Conservation (phyloP, 2,329 filamentous ascomycete genomes). For the Colletotrichum sp. region DNA sequence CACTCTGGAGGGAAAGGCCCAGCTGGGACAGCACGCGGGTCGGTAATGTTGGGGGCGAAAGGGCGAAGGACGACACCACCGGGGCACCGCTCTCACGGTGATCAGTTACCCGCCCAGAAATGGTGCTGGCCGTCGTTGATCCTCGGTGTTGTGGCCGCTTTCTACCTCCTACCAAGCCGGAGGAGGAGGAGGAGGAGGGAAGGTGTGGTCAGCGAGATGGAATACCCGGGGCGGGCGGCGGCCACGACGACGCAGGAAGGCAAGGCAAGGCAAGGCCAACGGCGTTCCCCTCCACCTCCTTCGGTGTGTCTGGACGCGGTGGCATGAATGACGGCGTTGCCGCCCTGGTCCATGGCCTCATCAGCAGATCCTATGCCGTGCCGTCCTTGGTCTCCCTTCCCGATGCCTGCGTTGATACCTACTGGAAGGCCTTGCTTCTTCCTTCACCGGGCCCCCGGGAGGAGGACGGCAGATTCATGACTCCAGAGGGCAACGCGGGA, state of each 20-base stretch:
- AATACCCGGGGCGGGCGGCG: background rate
- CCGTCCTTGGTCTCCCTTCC: background rate
- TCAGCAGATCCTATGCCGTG: background rate
- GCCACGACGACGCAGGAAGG: background rate
- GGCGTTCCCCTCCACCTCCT: background rate
- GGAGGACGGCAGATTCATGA: background rate
- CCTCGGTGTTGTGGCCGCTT: conserved; percentile 1
- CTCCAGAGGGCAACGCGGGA: background rate
- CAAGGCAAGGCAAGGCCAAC: background rate
- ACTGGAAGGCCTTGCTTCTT: background rate
- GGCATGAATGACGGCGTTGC: background rate
- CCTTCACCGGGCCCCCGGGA: background rate
- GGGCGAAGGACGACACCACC: background rate
- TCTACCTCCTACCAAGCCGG: background rate
- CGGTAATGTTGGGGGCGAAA: background rate
- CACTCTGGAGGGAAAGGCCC: background rate
- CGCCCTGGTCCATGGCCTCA: conserved; percentile 6
- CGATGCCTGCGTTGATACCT: background rate
- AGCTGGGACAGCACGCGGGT: background rate
- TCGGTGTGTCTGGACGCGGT: background rate
- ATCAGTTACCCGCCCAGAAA: background rate
- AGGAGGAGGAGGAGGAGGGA: background rate
- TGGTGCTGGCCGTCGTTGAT: background rate
- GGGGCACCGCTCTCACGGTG: background rate
- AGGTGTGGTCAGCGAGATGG: background rate